Base-by-base conservation (phyloP, 176 grass and related monocot genomes). In the Aegilops bicornis region DNA sequence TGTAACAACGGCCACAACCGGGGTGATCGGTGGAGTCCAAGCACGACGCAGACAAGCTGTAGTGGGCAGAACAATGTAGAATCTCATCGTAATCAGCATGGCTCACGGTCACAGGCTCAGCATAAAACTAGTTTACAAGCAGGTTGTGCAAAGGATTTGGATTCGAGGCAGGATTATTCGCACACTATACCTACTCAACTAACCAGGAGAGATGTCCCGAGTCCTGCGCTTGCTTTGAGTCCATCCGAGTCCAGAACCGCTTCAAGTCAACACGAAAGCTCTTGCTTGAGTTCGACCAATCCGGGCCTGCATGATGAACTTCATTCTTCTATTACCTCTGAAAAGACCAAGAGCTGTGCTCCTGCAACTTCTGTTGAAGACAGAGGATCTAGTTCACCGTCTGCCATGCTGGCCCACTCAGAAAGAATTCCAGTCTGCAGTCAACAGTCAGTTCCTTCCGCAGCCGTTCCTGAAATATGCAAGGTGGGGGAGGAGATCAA, bases 181-280 rank as follows among this genome's bases (percentile, higher is more conserved):
- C 87, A 78, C 67, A 66, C 56, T 85, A 25, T 87, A 76, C 83
- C 72, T 56, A 76, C 56, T 20, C 93, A 90, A 62, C 77, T 58
- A 52, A 54, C 68, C 56, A 60, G 73, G 45, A 93, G 78, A 83
- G 88, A 84, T 87, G 75, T 68, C 60, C 47, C 81, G 30, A 88
- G 83, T 74, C 83, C 82, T 82, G 24, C 37, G 56, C 82, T 84
- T 87, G 72, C 89, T 83, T 85, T 73, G 84, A 91, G 75, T 74
- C 83, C 89, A 62, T 77, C 90, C 2, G 90, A 91, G 64, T 91
- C 90, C 52, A 91, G 86, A 81, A 83, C 89, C 14, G 73, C 89
- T 85, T 80, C 89, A 75, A 76, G 82, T 84, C 93, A 95, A 88
- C 70, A 92, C 64, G 79, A 79, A 87, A 73, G 70, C 48, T 87